phyloP scores from a whole-genome alignment of 306 rosid genomes.

The Dryas alaskensis region DNA sequence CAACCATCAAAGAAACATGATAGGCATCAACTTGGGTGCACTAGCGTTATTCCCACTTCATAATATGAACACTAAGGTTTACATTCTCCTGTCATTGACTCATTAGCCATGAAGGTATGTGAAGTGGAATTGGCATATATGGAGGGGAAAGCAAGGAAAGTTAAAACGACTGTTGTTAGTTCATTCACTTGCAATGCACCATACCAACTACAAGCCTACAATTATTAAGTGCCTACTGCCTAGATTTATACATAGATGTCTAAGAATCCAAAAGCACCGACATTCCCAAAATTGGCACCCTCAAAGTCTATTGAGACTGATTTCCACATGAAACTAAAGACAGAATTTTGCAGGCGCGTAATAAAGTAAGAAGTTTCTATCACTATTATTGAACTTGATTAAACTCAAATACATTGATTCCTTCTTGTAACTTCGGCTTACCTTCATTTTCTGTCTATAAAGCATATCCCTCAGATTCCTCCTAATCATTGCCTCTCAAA shows the following conservation, averaged over 20 bases:
- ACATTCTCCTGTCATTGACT: not conserved
- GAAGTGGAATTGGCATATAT: not conserved
- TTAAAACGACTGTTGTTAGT: not conserved
- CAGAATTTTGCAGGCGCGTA: not conserved
- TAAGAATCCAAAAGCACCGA: not conserved
- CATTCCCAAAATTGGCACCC: not conserved
- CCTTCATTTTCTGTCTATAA: not conserved
- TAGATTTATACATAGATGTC: not conserved
- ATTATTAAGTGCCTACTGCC: not conserved
- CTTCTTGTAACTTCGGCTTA: not conserved
- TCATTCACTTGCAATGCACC: not conserved
- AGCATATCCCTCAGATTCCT: not conserved
- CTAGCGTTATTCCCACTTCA: not conserved
- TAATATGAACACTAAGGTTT: not conserved
- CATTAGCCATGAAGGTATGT: not conserved
- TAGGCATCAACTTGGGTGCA: not conserved
- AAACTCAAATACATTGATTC: not conserved
- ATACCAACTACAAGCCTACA: not conserved
- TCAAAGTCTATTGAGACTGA: not conserved
- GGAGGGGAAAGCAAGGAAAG: not conserved
- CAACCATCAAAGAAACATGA: not conserved
- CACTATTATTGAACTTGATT: not conserved
- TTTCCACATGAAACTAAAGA: not conserved
- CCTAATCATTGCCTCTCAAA: constrained; percentile 2
- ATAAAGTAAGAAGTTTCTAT: not conserved